Conservation (phyloP, 192 early-diverging fungal genomes). For the Coemansia sp. region DNA sequence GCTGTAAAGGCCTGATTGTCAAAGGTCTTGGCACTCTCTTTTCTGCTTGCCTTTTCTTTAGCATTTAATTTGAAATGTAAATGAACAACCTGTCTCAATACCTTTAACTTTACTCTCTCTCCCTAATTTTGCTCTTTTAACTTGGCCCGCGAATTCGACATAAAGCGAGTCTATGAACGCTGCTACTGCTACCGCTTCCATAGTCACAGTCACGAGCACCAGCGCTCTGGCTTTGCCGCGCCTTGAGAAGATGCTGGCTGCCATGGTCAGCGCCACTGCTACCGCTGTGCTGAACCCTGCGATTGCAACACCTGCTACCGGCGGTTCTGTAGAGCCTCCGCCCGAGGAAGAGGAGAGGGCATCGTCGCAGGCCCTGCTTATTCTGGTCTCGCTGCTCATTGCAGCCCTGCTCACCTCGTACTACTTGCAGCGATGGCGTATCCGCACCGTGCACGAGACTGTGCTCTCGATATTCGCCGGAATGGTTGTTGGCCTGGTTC, state of each 20-base stretch:
- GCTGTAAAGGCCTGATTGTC: not conserved
- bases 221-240: not conserved
- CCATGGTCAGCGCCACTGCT: conserved; percentile 3
- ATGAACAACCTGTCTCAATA: not conserved
- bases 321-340: conserved; percentile 30
- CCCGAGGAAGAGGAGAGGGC: conserved; percentile 70
- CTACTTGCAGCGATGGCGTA: conserved; percentile 81
- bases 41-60: not conserved
- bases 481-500: conserved; percentile 53
- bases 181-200: not conserved
- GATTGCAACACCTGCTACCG: not conserved
- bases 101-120: not conserved
- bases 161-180: not conserved
- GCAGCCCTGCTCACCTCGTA: conserved; percentile 87
- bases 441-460: conserved; percentile 93
- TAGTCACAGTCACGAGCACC: not conserved
- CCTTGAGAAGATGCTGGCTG: not conserved
- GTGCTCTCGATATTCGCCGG: conserved; percentile 93
- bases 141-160: not conserved
- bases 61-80: conserved; percentile 5
- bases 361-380: conserved; percentile 81
- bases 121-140: not conserved
- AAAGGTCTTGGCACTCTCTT: not conserved
- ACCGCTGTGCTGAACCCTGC: not conserved
- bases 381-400: conserved; percentile 82